phyloP scores from a whole-genome alignment of 2,329 filamentous ascomycete species.

The Torrubiellomyces zombiae region DNA sequence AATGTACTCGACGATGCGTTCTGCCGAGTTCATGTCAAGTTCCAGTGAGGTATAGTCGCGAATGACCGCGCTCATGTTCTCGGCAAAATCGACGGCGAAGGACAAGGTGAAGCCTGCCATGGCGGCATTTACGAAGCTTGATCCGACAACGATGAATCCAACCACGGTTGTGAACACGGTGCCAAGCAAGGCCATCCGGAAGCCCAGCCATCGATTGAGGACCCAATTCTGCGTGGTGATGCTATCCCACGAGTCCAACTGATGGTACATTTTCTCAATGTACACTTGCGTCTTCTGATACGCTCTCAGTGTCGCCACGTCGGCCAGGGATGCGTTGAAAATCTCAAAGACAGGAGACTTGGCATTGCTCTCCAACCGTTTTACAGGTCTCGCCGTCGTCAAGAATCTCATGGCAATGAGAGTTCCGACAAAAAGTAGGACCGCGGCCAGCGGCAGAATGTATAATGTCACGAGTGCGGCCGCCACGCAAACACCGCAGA shows the following conservation, averaged over 20 bases:
- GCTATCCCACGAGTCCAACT: constrained; percentile 51
- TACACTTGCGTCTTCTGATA: constrained; percentile 55
- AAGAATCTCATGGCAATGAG: constrained; percentile 47
- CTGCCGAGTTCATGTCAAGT: constrained; percentile 63
- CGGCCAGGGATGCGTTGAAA: constrained; percentile 55
- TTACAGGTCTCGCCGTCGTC: constrained; percentile 55
- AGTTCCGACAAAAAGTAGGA: constrained; percentile 41
- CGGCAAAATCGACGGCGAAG: constrained; percentile 55
- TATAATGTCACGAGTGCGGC: constrained; percentile 50
- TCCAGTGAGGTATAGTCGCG: constrained; percentile 55
- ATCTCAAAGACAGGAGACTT: constrained; percentile 72
- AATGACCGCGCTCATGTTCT: constrained; percentile 47
- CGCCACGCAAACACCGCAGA: constrained; percentile 50
- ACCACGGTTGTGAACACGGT: constrained; percentile 51
- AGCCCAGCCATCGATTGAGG: constrained; percentile 63
- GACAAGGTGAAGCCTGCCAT: constrained; percentile 61
- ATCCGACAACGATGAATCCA: constrained; percentile 44
- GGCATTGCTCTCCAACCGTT: constrained; percentile 58
- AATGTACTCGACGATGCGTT: constrained; percentile 61
- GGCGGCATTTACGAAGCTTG: constrained; percentile 45
- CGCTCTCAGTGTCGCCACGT: constrained; percentile 59
- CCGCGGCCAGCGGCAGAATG: constrained; percentile 43
- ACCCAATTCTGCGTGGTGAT: constrained; percentile 53
- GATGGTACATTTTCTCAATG: constrained; percentile 49
- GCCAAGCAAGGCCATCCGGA: constrained; percentile 54